Base-by-base conservation (phyloP, 2,329 filamentous ascomycete genomes). In the Aspergillus sp. region DNA sequence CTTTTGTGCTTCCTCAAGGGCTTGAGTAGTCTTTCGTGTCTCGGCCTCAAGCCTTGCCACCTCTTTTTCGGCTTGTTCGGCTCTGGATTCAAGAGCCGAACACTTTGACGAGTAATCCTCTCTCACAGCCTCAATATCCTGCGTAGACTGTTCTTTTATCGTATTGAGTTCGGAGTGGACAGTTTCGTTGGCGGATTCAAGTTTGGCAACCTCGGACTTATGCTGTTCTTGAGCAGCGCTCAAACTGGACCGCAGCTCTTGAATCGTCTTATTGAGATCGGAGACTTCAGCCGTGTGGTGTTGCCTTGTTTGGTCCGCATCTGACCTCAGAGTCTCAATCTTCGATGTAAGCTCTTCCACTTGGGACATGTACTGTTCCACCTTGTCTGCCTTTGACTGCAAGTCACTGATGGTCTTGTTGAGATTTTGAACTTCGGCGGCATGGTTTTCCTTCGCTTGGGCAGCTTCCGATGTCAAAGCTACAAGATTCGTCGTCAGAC, bases 371-470 rank as follows among this genome's bases (percentile, higher is more conserved):
- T 76, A 71, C 48, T 74, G 70, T 41, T 68, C 66, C n/a, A 23
- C 81, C 82, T 88, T 68, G 9, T 66, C 69, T 15, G 78, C 64
- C 43, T 72, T 66, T 13, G 63, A 69, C 72, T 91, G 85, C 7
- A 92, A 77, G 48, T 82, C 82, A 60, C 84, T 85, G 19, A 89
- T 81, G 2, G 82, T 88, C 9, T 81, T 82, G 68, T 84, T 83
- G 17, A 91, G 75, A 62, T 89, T 85, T 4, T 85, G 82, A 52
- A 85, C 80, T 68, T 91, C 86, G 1, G 83, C 84, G 47, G 89
- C 87, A 45, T 81, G 75, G 11, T 86, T 86, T 62, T 83, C 82
- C 71, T 88, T 89, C 48, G 84, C 83, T 82, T 89, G 74, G 17
- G 65, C 72, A 43, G 78, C 66, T 49, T 71, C 69, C 23, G 62